Conservation (phyloP, 352 stramenopile species). For the Phytophthora tentaculata region DNA sequence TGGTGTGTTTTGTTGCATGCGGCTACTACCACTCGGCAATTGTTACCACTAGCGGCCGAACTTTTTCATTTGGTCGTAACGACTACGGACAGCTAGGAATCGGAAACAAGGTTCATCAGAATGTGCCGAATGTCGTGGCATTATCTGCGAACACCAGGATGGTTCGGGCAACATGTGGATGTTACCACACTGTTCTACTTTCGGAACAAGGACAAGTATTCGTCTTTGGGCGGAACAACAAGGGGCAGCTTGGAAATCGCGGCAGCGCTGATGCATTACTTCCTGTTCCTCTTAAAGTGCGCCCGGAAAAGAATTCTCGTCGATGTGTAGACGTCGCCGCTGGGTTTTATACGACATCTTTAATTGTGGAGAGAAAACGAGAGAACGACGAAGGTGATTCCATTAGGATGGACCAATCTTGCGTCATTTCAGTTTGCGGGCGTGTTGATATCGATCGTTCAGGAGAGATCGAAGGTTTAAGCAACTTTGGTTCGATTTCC, state of each 20-base stretch:
- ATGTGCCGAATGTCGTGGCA: constrained; percentile 67
- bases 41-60: constrained; percentile 67
- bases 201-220: constrained; percentile 87
- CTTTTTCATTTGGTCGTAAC: constrained; percentile 86
- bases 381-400: constrained; percentile 81
- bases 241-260: constrained; percentile 87
- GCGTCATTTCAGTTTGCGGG: constrained; percentile 71
- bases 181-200: constrained; percentile 86
- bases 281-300: constrained; percentile 83
- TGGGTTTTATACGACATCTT: constrained; percentile 88
- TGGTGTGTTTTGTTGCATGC: constrained; percentile 82
- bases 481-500: constrained; percentile 89
- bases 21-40: constrained; percentile 88
- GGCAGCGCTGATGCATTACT: constrained; percentile 83
- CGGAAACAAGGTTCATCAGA: constrained; percentile 87
- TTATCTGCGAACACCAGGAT: constrained; percentile 78
- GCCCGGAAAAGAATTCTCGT: constrained; percentile 78
- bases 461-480: constrained; percentile 86
- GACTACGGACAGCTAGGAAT: constrained; percentile 90
- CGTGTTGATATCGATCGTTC: constrained; percentile 88
- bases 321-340: constrained; percentile 83
- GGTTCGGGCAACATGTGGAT: constrained; percentile 78
- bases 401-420: constrained; percentile 68
- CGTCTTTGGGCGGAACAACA: constrained; percentile 90
- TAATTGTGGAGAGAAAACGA: constrained; percentile 85